phyloP scores from a whole-genome alignment of 2,329 filamentous ascomycete species.

The Fusarium odoratissimum region DNA sequence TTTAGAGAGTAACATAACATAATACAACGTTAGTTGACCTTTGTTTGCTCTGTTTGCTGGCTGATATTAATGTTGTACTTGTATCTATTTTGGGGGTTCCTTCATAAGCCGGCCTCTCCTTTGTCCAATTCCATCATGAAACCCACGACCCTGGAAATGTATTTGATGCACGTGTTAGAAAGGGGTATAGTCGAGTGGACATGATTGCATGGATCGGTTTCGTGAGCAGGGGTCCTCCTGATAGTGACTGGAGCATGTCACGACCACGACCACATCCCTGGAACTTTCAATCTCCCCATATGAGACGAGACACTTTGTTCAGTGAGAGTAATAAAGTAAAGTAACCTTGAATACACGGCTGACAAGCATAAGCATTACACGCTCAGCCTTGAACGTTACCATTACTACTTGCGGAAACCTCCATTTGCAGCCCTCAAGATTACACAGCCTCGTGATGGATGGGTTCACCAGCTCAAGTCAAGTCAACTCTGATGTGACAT shows the following conservation, averaged over 20 bases:
- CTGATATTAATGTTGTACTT: neutral
- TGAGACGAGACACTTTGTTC: neutral
- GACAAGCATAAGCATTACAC: neutral
- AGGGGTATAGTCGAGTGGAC: slow-evolving; percentile 31
- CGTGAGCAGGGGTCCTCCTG: slow-evolving; percentile 30
- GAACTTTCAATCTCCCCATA: slow-evolving; percentile 38
- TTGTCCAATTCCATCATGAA: slow-evolving; percentile 38
- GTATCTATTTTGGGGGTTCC: slow-evolving; percentile 19
- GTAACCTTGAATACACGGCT: neutral
- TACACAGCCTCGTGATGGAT: slow-evolving; percentile 2
- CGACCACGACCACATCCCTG: slow-evolving; percentile 39
- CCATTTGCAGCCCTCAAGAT: neutral
- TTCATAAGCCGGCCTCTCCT: slow-evolving; percentile 9
- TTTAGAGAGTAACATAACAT: neutral
- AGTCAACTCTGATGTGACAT: neutral
- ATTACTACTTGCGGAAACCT: neutral
- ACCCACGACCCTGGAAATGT: slow-evolving; percentile 32
- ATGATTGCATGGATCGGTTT: slow-evolving; percentile 33
- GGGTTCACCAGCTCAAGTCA: neutral
- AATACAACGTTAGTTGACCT: neutral
- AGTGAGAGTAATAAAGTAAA: neutral
- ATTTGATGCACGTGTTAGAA: slow-evolving; percentile 36
- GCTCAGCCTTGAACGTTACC: slow-evolving; percentile 8
- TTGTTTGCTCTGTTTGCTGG: neutral
- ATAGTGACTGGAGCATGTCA: slow-evolving; percentile 38